A percentile compares a stretch with the other conserved stretches of the same genome.
Evolutionary conservation across 2,329 filamentous ascomycete species (phyloP).

Genomic region (Ilyonectria destructans): DNA sequence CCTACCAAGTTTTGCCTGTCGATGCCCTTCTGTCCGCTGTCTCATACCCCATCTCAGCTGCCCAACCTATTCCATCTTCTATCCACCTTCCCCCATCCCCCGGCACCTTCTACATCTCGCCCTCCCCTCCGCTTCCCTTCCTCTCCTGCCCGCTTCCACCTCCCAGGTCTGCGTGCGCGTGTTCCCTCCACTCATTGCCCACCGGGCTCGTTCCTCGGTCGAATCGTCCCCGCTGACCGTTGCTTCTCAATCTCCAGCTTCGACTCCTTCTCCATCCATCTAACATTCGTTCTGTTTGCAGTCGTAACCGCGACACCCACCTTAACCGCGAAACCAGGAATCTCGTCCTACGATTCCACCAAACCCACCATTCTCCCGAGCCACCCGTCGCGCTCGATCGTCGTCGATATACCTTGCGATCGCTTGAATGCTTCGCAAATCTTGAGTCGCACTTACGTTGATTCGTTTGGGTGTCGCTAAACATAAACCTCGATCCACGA

Average conservation of each 20-base stretch:
- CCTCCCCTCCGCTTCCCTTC: constrained; percentile 13
- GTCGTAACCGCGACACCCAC: constrained; percentile 40
- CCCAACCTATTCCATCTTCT: constrained; percentile 30
- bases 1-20: constrained; percentile 33
- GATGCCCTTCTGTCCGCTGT: constrained; percentile 41
- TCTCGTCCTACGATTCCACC: constrained; percentile 42
- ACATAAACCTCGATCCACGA: constrained; percentile 13
- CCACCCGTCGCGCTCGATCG: constrained; percentile 32
- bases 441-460: constrained; percentile 34
- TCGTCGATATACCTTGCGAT: constrained; percentile 25
- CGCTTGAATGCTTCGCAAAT: constrained; percentile 41
- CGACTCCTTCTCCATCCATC: constrained; percentile 41
- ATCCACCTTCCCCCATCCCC: constrained; percentile 39
- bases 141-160: constrained; percentile 13
- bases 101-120: constrained; percentile 20
- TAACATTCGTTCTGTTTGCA: constrained; percentile 37
- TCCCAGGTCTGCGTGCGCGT: constrained; percentile 3
- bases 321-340: constrained; percentile 27
- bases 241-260: constrained; percentile 37
- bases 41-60: constrained; percentile 22
- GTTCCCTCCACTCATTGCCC: constrained; percentile 9
- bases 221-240: constrained; percentile 25
- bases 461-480: constrained; percentile 32
- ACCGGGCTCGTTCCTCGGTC: constrained; percentile 1
- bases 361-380: constrained; percentile 38